Evolutionary conservation across 2,329 filamentous ascomycete genomes (phyloP), one percentile per base, ranked within the genome.

Genomic region (Drechslerella dactyloides): DNA sequence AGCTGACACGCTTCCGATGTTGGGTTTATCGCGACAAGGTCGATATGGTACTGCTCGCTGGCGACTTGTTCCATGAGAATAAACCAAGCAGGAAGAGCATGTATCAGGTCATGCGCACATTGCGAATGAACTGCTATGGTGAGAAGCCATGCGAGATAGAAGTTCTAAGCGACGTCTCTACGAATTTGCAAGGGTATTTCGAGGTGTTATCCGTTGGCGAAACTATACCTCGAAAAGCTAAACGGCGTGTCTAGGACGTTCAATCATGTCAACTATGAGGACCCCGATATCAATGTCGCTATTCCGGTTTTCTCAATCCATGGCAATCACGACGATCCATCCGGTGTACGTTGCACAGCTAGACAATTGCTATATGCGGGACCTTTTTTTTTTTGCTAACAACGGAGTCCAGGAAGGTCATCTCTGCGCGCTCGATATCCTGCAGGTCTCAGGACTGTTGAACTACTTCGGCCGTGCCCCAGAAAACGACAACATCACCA

Each of bases 301-400:
- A 97, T 97, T 63, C 94, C 94, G 0, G 92, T 99, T 27, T 99
- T 99, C 78, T 96, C 93, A 0, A 99, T 99, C 44, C 96, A 99
- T 77, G 94, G 94, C 51, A 99, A 99, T 77, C 94, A 99, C 78
- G 94, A 99, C 78, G 94, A 99, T 78, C 94, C 94, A 0, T 96
- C 93, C n/a, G 94, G 94, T 8, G 80, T 80, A 76, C 42, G 78
- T 76, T 42, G 17, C 23, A 15, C 17, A 21, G n/a, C 24, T 21
- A n/a, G n/a, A 21, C 11, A 10, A 35, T 44, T 21, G 13, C 15
- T 15, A 13, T 27, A 5, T 15, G 23, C 48, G 23, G 50, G 7
- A 42, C 6, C 6, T 17, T 33, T 48, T 50, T 50, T 50, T 51
- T 66, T 44, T 35, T 44, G n/a, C 57, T 24, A 65, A 73, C 77